Conservation (phyloP, 305 asterid genomes). For the Fraxinus albicans region DNA sequence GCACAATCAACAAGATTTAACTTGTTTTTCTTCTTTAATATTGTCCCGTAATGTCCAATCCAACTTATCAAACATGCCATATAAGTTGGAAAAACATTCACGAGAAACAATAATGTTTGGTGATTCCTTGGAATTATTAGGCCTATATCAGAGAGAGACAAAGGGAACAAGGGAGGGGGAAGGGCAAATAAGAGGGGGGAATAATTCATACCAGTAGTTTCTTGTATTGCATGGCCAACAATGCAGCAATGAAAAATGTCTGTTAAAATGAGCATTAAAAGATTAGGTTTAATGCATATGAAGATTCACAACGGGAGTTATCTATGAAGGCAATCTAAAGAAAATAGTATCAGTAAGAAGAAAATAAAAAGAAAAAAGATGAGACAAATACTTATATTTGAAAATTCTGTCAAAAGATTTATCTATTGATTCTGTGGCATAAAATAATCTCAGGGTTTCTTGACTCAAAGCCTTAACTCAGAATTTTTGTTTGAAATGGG, state of each 20-base stretch:
- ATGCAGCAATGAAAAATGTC: slow-evolving; percentile 96
- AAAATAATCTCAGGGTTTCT: too few relatives aligned
- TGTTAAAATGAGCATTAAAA: slow-evolving; percentile 36
- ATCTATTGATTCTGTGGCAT: neutral
- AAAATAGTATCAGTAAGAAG: neutral
- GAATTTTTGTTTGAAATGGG: neutral
- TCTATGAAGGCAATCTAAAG: neutral
- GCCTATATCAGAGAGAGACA: neutral
- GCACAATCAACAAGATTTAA: neutral
- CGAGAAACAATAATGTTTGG: neutral
- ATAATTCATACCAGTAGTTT: slow-evolving; percentile 63
- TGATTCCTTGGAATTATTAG: neutral
- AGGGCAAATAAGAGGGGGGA: neutral
- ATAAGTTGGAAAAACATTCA: neutral
- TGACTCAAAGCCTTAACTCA: neutral
- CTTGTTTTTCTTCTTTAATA: neutral
- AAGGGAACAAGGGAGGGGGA: neutral
- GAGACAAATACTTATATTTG: neutral
- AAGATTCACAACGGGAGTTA: neutral
- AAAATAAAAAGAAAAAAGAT: neutral
- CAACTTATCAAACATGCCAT: neutral
- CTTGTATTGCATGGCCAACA: slow-evolving; percentile 88
- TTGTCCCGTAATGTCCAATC: neutral
- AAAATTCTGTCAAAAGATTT: too few relatives aligned
- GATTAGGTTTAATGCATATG: neutral